Percentiles rank a stretch among this genome's conserved stretches.
These are phyloP conservation scores for Aureobasidium sp. DNA, from an alignment of 2,329 filamentous ascomycete genomes.

Conservation along the genomic window DNA sequence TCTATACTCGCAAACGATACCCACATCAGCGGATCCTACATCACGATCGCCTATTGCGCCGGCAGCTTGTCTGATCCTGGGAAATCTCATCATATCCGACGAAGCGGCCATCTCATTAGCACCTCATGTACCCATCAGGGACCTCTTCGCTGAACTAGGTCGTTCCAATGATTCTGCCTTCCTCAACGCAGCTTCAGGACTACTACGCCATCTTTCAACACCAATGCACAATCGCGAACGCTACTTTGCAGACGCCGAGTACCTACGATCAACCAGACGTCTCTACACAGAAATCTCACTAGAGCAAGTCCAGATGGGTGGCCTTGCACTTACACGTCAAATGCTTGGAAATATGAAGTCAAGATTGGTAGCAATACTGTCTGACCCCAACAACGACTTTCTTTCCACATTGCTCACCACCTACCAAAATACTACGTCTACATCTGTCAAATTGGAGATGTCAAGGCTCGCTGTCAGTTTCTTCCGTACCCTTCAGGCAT, in stretches of 20 bases:
- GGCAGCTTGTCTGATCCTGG: constrained; percentile 16
- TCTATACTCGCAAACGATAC: constrained; percentile 9
- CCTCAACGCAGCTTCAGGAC: constrained; percentile 17
- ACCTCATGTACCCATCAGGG: constrained; percentile 12
- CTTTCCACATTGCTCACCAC: neutral
- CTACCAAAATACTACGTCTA: constrained; percentile 3
- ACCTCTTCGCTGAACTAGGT: constrained; percentile 3
- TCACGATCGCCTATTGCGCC: constrained; percentile 7
- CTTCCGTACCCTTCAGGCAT: constrained; percentile 1
- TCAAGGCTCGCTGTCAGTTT: constrained; percentile 1
- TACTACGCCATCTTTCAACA: constrained; percentile 17
- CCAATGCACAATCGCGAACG: constrained; percentile 10
- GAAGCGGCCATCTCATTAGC: constrained; percentile 7
- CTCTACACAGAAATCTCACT: constrained; percentile 8
- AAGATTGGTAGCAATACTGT: neutral
- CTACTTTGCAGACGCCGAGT: constrained; percentile 11
- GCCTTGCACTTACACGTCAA: constrained; percentile 14
- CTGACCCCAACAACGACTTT: neutral
- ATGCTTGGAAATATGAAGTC: constrained; percentile 13
- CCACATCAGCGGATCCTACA: neutral
- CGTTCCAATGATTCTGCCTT: constrained; percentile 14
- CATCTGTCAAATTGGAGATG: neutral
- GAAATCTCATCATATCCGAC: constrained; percentile 15
- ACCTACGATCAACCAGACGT: neutral
- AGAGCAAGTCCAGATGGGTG: constrained; percentile 16